Evolutionary conservation across 1,284 basidiomycete species (phyloP).

Genomic region (Thecaphora frezii): DNA sequence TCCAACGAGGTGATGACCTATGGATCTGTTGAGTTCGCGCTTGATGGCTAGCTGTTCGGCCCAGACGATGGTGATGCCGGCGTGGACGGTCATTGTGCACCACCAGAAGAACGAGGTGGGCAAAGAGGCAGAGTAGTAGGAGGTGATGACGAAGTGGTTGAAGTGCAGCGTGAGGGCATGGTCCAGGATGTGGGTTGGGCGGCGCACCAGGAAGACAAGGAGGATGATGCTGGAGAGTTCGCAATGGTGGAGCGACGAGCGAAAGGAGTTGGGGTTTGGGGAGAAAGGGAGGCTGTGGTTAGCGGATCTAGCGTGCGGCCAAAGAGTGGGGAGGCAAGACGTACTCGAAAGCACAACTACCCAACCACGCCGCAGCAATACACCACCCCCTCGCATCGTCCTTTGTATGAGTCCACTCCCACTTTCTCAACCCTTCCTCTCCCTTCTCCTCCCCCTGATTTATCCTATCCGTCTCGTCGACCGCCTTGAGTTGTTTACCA

Average conservation of each 20-base stretch:
- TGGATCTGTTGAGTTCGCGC: slow-evolving; percentile 71
- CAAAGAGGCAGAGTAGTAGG: slow-evolving; percentile 82
- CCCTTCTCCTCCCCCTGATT: neutral
- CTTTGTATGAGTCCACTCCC: too few species aligned
- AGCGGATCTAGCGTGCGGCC: neutral
- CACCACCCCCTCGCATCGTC: neutral
- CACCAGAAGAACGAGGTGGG: slow-evolving; percentile 66
- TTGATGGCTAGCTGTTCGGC: slow-evolving; percentile 87
- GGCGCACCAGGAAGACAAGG: slow-evolving; percentile 80
- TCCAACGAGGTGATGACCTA: slow-evolving; percentile 25
- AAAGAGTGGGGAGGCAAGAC: neutral
- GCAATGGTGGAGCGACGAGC: neutral
- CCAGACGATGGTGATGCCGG: slow-evolving; percentile 73
- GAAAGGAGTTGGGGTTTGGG: neutral
- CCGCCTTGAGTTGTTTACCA: neutral
- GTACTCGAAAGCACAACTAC: neutral
- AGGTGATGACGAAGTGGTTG: slow-evolving; percentile 85
- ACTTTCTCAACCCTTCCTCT: neutral
- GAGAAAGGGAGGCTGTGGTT: neutral
- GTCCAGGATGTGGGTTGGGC: slow-evolving; percentile 91
- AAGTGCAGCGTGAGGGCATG: slow-evolving; percentile 86
- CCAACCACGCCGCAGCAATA: neutral
- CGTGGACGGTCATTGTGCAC: slow-evolving; percentile 69
- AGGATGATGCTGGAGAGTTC: slow-evolving; percentile 69
- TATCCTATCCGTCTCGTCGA: too few species aligned